Conservation (phyloP, 1,284 basidiomycete genomes). For the Tremellales sp. region DNA sequence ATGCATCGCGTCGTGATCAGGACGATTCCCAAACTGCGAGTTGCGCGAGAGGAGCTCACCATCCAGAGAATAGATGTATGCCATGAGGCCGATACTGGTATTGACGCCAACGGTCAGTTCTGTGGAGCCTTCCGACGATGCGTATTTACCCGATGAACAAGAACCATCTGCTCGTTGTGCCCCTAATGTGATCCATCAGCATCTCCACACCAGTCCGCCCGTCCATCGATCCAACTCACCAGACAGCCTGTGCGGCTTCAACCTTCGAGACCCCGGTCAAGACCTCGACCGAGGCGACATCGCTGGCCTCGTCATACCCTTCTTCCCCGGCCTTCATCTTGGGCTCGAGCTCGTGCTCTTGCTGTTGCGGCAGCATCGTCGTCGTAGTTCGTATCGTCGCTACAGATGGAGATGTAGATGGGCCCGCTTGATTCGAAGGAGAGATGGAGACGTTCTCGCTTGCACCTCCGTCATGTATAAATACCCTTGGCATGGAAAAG, state of each 20-base stretch:
- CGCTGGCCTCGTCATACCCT: slow-evolving; percentile 10
- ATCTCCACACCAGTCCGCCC: background rate
- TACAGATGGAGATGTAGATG: background rate
- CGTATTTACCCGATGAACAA: slow-evolving; percentile 58
- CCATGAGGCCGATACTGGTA: slow-evolving; percentile 60
- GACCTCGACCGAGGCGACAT: slow-evolving; percentile 10
- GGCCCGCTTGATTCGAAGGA: too few relatives aligned
- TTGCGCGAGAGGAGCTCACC: slow-evolving; percentile 40
- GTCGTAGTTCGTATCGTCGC: slow-evolving; percentile 6
- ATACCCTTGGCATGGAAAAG: too few relatives aligned
- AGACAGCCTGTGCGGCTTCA: slow-evolving; percentile 43
- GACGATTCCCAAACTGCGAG: background rate
- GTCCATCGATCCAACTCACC: slow-evolving; percentile 20
- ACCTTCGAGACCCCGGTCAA: slow-evolving; percentile 36
- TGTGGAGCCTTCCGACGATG: background rate
- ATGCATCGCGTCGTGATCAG: slow-evolving; percentile 4
- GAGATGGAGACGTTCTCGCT: too few relatives aligned
- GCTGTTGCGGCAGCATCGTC: background rate
- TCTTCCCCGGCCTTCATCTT: background rate
- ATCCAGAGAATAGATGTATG: slow-evolving; percentile 73
- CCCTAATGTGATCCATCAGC: slow-evolving; percentile 19
- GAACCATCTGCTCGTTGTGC: slow-evolving; percentile 54
- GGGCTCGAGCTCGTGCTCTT: too few relatives aligned
- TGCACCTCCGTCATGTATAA: too few relatives aligned
- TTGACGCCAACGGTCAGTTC: slow-evolving; percentile 1